phyloP scores from a whole-genome alignment of 805 yeast species.

The Ogataea saltuana region DNA sequence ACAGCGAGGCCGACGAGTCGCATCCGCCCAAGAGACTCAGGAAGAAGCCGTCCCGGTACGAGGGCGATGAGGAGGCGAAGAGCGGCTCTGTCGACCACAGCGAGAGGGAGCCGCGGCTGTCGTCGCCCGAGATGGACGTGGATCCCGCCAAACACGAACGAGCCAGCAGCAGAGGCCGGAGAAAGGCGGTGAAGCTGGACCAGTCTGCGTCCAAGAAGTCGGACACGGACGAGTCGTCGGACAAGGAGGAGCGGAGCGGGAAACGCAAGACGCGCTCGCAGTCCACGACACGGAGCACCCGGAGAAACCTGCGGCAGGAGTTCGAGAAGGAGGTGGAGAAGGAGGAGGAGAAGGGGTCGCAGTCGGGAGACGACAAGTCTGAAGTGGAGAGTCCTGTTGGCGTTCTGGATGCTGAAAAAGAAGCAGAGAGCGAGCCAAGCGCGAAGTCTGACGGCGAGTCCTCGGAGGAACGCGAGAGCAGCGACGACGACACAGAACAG shows the following conservation, averaged over 20 bases:
- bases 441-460: slow-evolving; percentile 8
- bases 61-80: neutral
- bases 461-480: slow-evolving; percentile 7
- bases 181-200: slow-evolving; percentile 5
- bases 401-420: too few relatives aligned
- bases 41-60: too few relatives aligned
- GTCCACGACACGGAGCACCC: slow-evolving; percentile 16
- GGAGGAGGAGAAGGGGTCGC: slow-evolving; percentile 3
- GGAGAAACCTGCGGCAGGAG: slow-evolving; percentile 21
- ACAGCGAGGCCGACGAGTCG: slow-evolving; percentile 2
- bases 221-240: slow-evolving; percentile 2
- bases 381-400: too few relatives aligned
- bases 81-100: slow-evolving; percentile 7
- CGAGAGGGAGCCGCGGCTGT: neutral
- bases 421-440: slow-evolving; percentile 5
- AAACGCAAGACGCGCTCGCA: slow-evolving; percentile 14
- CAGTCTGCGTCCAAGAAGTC: neutral
- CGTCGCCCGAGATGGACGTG: neutral
- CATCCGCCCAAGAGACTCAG: too few relatives aligned
- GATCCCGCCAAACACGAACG: too few relatives aligned
- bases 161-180: slow-evolving; percentile 3
- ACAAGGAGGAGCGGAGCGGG: neutral
- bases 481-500: slow-evolving; percentile 4
- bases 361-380: slow-evolving; percentile 3
- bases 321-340: slow-evolving; percentile 10